Evolutionary conservation across 805 yeast species (phyloP).

Genomic region (Zygoascus tannicola): DNA sequence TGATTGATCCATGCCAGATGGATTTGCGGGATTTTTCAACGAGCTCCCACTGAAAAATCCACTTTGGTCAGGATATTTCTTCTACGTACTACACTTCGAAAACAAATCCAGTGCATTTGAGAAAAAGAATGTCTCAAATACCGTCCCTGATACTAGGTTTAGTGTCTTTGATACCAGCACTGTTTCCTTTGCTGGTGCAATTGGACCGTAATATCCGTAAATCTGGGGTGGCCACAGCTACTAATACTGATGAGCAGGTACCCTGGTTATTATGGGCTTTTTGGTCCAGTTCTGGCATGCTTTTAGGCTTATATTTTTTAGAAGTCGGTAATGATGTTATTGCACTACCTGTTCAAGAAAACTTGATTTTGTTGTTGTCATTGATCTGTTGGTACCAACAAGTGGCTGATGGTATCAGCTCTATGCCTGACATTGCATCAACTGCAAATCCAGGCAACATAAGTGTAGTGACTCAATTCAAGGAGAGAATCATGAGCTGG

Average conservation of each 20-base stretch:
- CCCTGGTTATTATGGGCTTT: slow-evolving; percentile 10
- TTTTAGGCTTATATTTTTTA: slow-evolving; percentile 7
- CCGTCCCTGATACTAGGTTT: slow-evolving; percentile 6
- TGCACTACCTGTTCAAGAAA: slow-evolving; percentile 6
- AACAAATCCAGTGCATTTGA: too few relatives aligned
- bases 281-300: slow-evolving; percentile 6
- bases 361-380: slow-evolving; percentile 6
- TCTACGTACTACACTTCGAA: too few relatives aligned
- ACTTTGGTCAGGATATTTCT: too few relatives aligned
- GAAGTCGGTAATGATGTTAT: slow-evolving; percentile 5
- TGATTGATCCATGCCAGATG: too few relatives aligned
- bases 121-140: background rate
- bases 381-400: slow-evolving; percentile 8
- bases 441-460: too few relatives aligned
- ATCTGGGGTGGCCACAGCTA: background rate
- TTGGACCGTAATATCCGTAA: slow-evolving; percentile 6
- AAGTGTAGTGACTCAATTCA: background rate
- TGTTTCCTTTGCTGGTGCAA: slow-evolving; percentile 12
- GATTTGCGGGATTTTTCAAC: too few relatives aligned
- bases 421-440: background rate
- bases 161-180: slow-evolving; percentile 7
- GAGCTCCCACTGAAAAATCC: too few relatives aligned
- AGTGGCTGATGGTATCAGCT: background rate
- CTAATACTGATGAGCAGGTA: background rate
- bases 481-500: background rate